Evolutionary conservation across 495 filamentous ascomycete species (phyloP), one percentile per base, ranked within the genome.

Genomic region (Podospora didyma): DNA sequence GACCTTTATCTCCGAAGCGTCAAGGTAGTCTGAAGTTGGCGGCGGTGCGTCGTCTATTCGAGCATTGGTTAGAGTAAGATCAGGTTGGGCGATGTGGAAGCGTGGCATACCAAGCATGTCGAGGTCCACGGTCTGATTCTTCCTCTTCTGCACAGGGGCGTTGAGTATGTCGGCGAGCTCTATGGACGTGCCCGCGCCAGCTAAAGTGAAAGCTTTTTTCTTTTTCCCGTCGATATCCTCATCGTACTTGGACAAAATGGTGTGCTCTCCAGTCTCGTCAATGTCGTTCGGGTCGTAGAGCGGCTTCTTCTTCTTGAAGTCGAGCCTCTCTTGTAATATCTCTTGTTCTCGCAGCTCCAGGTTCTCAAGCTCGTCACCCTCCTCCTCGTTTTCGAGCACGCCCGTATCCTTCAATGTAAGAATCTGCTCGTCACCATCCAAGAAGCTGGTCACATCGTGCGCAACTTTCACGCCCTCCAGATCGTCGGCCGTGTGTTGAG

Each of bases 171-270:
- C 81, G 11, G 78, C 74, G 48, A 85, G 42, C 61, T 92, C 89
- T 10, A 75, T 69, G 5, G 83, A 84, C 37, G 82, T 86, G 20
- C 89, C 91, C 53, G 83, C 76, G 2, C 83, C 86, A 68, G 91
- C 90, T 28, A 98, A 74, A 0, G 88, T 95, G 65, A 98, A 97
- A 16, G 79, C 76, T 72, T 96, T 97, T 49, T 83, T 81, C 73
- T 93, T 94, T 75, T 96, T 96, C 53, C 91, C 92, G 41, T 89
- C 83, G 47, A 96, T 96, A 64, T 95, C 92, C 65, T 96, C 93
- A 61, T 97, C 94, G 66, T 98, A 98, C 55, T 98, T 90, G 21
- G 84, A 79, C 46, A 98, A 74, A 24, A 98, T 80, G 3, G 74
- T 75, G 48, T 76, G 79, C 54, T 84, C 75, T 49, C 84, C 87